Conservation (phyloP, 2,329 filamentous ascomycete genomes). For the Fusarium armeniacum region DNA sequence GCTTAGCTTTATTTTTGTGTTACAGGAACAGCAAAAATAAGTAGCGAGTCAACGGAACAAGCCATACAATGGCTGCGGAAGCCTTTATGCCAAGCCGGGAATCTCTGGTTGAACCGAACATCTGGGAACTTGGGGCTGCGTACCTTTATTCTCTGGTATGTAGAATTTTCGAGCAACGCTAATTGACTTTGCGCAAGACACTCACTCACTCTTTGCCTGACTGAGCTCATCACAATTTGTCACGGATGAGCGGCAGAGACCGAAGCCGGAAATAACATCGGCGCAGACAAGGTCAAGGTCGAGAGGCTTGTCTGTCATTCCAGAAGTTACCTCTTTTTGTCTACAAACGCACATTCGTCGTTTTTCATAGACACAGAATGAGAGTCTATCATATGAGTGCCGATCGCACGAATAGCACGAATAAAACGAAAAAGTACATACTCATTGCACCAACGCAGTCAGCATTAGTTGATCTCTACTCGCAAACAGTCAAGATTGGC, state of each 20-base stretch:
- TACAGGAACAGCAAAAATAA: constrained; percentile 31
- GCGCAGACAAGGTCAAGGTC: constrained; percentile 10
- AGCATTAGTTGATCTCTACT: constrained; percentile 28
- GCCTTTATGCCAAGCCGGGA: constrained; percentile 36
- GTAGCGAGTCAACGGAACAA: constrained; percentile 2
- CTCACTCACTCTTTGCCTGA: neutral
- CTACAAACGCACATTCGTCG: neutral
- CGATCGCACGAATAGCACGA: neutral
- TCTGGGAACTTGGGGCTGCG: constrained; percentile 20
- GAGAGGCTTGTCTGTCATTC: neutral
- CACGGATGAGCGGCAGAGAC: constrained; percentile 1
- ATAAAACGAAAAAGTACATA: constrained; percentile 4
- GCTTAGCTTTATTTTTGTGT: constrained; percentile 7
- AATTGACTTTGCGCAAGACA: constrained; percentile 17
- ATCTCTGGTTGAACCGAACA: constrained; percentile 32
- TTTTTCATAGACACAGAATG: neutral
- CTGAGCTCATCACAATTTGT: constrained; percentile 9
- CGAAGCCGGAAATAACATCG: constrained; percentile 24
- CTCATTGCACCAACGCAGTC: constrained; percentile 5
- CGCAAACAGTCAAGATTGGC: constrained; percentile 37
- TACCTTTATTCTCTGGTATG: constrained; percentile 17
- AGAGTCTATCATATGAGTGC: neutral
- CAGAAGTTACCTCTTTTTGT: neutral
- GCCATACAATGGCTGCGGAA: constrained; percentile 17
- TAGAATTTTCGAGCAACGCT: constrained; percentile 1